Conservation (phyloP, 805 yeast genomes). For the Nakazawaea siamensis region DNA sequence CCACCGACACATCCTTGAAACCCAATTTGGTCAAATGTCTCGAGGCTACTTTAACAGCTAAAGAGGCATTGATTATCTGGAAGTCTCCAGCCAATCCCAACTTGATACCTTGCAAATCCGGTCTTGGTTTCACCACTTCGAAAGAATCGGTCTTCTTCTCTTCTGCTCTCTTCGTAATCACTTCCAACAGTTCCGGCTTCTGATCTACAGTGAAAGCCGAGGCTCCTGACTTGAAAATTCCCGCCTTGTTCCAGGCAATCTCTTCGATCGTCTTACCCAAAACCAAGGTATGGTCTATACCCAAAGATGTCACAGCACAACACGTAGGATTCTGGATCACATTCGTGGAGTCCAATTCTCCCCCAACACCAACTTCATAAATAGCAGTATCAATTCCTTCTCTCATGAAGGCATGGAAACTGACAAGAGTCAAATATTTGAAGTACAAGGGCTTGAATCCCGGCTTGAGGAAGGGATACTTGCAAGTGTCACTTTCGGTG, state of each 20-base stretch:
- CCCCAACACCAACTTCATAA: conserved; percentile 98
- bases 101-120: conserved; percentile 30
- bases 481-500: conserved; percentile 43
- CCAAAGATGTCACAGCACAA: conserved; percentile 80
- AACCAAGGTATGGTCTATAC: conserved; percentile 85
- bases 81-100: conserved; percentile 80
- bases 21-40: conserved; percentile 50
- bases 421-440: conserved; percentile 78
- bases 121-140: conserved; percentile 39
- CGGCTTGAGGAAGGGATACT: conserved; percentile 67
- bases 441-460: conserved; percentile 87
- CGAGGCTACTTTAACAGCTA: conserved; percentile 68
- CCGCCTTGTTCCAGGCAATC: conserved; percentile 95
- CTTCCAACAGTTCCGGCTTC: conserved; percentile 43
- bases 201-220: conserved; percentile 62
- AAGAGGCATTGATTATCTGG: conserved; percentile 78
- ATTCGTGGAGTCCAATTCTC: conserved; percentile 95
- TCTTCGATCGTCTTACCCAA: conserved; percentile 82
- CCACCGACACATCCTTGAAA: conserved; percentile 12
- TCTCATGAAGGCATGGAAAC: conserved; percentile 82
- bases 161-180: conserved; percentile 55
- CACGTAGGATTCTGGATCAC: conserved; percentile 71
- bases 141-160: conserved; percentile 49
- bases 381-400: conserved; percentile 93
- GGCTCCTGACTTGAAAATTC: conserved; percentile 67